Evolutionary conservation across 1,284 basidiomycete species (phyloP).

Genomic region (Naganishia sp.): DNA sequence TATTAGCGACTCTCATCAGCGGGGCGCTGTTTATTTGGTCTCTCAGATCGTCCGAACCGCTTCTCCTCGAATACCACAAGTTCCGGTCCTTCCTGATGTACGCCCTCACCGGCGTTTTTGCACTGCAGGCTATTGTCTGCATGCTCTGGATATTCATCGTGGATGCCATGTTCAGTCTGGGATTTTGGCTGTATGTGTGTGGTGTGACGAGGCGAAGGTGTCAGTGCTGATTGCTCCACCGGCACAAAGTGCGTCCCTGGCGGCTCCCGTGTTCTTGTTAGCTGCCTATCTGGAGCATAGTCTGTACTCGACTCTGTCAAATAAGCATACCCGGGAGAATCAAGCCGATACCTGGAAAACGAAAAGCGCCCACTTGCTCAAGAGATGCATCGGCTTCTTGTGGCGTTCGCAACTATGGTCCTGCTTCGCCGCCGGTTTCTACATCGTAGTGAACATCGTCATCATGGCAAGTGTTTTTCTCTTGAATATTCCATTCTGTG

Average conservation of each 20-base stretch:
- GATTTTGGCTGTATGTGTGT: not conserved
- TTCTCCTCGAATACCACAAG: not conserved
- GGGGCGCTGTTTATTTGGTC: too few species aligned
- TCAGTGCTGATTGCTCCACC: too few species aligned
- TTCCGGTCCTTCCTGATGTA: not conserved
- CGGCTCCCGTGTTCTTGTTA: not conserved
- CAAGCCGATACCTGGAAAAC: too few species aligned
- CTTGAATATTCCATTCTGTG: not conserved
- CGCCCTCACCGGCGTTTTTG: not conserved
- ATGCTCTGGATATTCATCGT: constrained; percentile 1
- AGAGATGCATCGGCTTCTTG: not conserved
- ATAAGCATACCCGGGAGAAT: too few species aligned
- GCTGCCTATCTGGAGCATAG: too few species aligned
- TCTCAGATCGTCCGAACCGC: not conserved
- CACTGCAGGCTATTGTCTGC: not conserved
- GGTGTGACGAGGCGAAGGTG: not conserved
- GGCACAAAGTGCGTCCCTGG: not conserved
- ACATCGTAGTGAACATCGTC: not conserved
- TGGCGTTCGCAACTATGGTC: constrained; percentile 4
- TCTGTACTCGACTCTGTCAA: too few species aligned
- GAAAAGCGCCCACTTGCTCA: too few species aligned
- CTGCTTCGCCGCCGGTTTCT: not conserved
- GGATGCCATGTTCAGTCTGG: not conserved
- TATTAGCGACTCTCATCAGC: too few species aligned
- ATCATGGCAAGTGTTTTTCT: constrained; percentile 4